Base-by-base conservation (phyloP, 2,329 filamentous ascomycete genomes). In the Colletotrichum higginsianum region DNA sequence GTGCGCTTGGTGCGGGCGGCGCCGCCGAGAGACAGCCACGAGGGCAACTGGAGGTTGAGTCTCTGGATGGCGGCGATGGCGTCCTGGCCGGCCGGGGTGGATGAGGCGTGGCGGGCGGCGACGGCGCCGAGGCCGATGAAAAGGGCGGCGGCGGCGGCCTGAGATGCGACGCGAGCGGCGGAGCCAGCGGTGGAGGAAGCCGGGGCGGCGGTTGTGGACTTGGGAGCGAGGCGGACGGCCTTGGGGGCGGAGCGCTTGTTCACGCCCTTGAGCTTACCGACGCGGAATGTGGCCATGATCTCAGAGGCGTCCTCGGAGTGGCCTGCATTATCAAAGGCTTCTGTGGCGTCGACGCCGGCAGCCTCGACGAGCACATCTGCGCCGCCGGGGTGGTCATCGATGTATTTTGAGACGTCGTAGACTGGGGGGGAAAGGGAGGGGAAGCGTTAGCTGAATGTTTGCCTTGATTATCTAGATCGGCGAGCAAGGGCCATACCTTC, bases 281-380 rank as follows among this genome's bases (percentile, higher is more conserved):
- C 58, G 50, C 74, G 74, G 64, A 79, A 84, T 15, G 77, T 71
- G 2, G 77, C 78, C 79, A 86, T 82, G 57, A 85, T 82, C 49
- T 85, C 84, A 61, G 77, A 79, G 3, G 85, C 85, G 66, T 87
- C 85, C 30, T 94, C 92, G 57, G 92, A 94, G 85, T 97, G 94
- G 55, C 94, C 94, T 47, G 94, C 93, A 77, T 95, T 92, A 83
- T 96, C 93, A 78, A 95, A 96, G 52, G 90, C 92, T 79, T 94
- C 91, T 53, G 92, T 94, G 58, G 92, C 91, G 82, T 96, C 93
- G 76, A 91, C 91, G 68, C 94, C 94, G 75, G 88, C 93, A 38
- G 94, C 91, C 74, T 96, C 94, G 71, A 94, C 85, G 50, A 96
- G 85, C 71, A 95, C 89, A 78, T 95, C 93, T 77, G 92, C 90